Conservation (phyloP, 78 protist species). For the Speleostelium caveatum region DNA sequence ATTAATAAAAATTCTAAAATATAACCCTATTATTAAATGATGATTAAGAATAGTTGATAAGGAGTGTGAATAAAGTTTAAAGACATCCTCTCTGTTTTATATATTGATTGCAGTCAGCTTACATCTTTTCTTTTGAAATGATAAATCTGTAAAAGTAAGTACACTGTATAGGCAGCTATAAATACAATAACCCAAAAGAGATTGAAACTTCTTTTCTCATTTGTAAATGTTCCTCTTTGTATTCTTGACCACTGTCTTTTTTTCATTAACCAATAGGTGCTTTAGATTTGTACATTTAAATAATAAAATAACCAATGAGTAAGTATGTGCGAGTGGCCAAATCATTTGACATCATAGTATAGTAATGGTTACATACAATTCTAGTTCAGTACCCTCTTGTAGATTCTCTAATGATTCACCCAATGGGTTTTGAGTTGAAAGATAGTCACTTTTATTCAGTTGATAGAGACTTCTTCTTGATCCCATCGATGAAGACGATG, state of each 20-base stretch:
- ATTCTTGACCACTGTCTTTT: slow-evolving; percentile 83
- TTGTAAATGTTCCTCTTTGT: slow-evolving; percentile 79
- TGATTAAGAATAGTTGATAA: too few relatives aligned
- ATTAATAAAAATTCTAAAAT: slow-evolving; percentile 78
- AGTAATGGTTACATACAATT: slow-evolving; percentile 67
- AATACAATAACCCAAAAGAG: slow-evolving; percentile 57
- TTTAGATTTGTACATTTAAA: too few relatives aligned
- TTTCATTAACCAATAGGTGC: slow-evolving; percentile 78
- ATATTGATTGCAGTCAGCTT: background rate
- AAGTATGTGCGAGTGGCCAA: too few relatives aligned
- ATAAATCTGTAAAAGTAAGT: slow-evolving; percentile 66
- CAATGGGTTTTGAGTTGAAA: slow-evolving; percentile 20
- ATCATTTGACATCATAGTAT: background rate
- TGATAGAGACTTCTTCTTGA: too few relatives aligned
- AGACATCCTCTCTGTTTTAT: background rate
- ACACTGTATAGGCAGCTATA: slow-evolving; percentile 44
- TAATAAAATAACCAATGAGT: too few relatives aligned
- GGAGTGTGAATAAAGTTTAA: too few relatives aligned
- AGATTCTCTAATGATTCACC: slow-evolving; percentile 28
- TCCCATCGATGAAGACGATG: background rate
- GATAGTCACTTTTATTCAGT: too few relatives aligned
- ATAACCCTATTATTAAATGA: slow-evolving; percentile 25
- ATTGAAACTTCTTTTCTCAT: slow-evolving; percentile 74
- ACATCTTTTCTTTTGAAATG: slow-evolving; percentile 43
- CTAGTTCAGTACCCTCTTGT: slow-evolving; percentile 38